These are phyloP conservation scores for Ananas comosus DNA, from an alignment of 176 grass and related monocot genomes.

Conservation along the genomic window DNA sequence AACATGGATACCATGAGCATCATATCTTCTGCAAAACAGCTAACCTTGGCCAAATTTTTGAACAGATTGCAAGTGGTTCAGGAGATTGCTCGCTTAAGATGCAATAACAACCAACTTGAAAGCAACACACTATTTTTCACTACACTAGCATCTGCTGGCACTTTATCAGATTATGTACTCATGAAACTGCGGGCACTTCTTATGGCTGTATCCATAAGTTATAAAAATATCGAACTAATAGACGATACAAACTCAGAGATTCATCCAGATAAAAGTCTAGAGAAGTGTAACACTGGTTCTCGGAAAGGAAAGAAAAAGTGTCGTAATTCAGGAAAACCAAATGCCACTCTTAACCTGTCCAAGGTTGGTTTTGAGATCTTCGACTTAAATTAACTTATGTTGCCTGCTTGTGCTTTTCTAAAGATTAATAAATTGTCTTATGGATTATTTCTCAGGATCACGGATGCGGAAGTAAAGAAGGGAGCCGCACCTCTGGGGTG, in stretches of 20 bases:
- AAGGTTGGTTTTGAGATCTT: slow-evolving; percentile 29
- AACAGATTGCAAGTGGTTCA: slow-evolving; percentile 50
- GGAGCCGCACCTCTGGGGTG: slow-evolving; percentile 25
- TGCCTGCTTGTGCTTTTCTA: slow-evolving; percentile 22
- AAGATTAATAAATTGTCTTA: slow-evolving; percentile 14
- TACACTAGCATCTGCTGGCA: slow-evolving; percentile 58
- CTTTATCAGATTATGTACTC: slow-evolving; percentile 50
- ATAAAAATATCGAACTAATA: slow-evolving; percentile 84
- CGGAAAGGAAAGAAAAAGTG: slow-evolving; percentile 84
- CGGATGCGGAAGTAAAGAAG: slow-evolving; percentile 26
- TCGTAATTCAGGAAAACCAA: slow-evolving; percentile 52
- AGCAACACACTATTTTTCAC: slow-evolving; percentile 63
- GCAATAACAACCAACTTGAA: slow-evolving; percentile 30
- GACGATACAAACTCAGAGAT: slow-evolving; percentile 45
- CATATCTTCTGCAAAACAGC: slow-evolving; percentile 32
- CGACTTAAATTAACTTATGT: slow-evolving; percentile 10
- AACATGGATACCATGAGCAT: slow-evolving; percentile 32
- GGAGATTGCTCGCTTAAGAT: slow-evolving; percentile 55
- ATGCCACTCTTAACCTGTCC: slow-evolving; percentile 32
- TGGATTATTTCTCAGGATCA: slow-evolving; percentile 33
- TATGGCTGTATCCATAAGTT: slow-evolving; percentile 61
- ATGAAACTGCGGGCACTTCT: slow-evolving; percentile 56
- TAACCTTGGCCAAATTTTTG: slow-evolving; percentile 35
- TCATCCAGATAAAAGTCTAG: slow-evolving; percentile 35
- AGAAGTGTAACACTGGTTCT: slow-evolving; percentile 33